Evolutionary conservation across 257 asterid species (phyloP), one percentile per base, ranked within the genome.

Genomic region (Solanum acaule): DNA sequence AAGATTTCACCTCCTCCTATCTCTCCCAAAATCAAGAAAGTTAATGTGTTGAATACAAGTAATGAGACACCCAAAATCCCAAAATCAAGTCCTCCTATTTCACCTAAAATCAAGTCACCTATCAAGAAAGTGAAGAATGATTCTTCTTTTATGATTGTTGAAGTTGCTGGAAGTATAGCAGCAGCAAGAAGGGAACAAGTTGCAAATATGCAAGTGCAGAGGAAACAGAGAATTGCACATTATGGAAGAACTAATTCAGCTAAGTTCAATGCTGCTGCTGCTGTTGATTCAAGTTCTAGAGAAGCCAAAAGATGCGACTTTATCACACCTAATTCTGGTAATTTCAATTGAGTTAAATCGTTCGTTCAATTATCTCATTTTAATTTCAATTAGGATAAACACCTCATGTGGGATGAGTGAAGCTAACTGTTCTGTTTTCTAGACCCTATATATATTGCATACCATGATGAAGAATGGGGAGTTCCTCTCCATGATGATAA

Each of bases 391-490:
- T 75, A 22, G 29, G 46, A 33, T 72, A 8, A 18, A 75, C 44
- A 33, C 79, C 16, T 33, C 46, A 71, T 33, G 81, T 72, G 79
- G 77, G 81, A 20, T 35, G 29, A 75, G 20, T 20, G 23, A n/a
- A n/a, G 29, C 38, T 79, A 79, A 79, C 23, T 49, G 1, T 46
- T 27, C 67, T 81, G 11, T 49, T 46, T 71, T 82, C 42, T 18
- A 82, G 86, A 95, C 88, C 96, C 96, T 9, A 84, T 92, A 73
- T 95, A 92, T 86, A 92, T 94, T 75, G 93, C 96, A 63, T 95
- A 95, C 90, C 98, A 95, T 90, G 98, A 95, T 86, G 92, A 94
- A 76, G 98, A 95, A 92, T 94, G 98, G 98, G 98, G 98, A 35
- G 98, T 95, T 37, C 96, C 96, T 79, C 93, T 92, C 81, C 97